Conservation (phyloP, 148 eudicot genomes). For the Spergularia bocconei region DNA sequence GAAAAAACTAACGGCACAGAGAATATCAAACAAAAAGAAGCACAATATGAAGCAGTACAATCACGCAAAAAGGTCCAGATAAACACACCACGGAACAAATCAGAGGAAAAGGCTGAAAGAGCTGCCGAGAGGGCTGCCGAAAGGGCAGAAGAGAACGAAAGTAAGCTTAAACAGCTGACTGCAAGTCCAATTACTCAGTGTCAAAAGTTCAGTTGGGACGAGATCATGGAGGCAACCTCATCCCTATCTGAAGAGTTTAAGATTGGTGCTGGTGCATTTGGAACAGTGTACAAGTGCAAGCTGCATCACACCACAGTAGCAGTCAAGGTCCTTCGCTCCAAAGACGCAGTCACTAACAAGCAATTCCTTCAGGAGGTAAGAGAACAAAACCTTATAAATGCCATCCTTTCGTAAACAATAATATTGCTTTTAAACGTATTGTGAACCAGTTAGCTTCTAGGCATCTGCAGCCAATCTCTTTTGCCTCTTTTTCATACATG, state of each 20-base stretch:
- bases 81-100: conserved; percentile 45
- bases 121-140: conserved; percentile 47
- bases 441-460: no score
- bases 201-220: conserved; percentile 73
- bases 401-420: not conserved
- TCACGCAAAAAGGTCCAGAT: conserved; percentile 41
- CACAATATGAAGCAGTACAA: conserved; percentile 43
- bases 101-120: conserved; percentile 36
- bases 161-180: conserved; percentile 45
- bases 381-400: not conserved
- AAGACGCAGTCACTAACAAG: conserved; percentile 52
- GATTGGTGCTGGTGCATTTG: conserved; percentile 75
- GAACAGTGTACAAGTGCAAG: conserved; percentile 80
- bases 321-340: conserved; percentile 64
- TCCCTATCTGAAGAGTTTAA: conserved; percentile 54
- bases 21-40: conserved; percentile 44
- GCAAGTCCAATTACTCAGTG: conserved; percentile 43
- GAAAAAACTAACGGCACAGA: conserved; percentile 51
- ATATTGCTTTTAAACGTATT: no score
- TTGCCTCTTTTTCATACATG: no score
- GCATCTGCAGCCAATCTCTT: no score
- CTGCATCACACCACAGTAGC: conserved; percentile 78
- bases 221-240: conserved; percentile 63
- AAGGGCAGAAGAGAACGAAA: conserved; percentile 58
- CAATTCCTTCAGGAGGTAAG: conserved; percentile 87